Percentiles rank a stretch among this genome's conserved stretches.
phyloP scores from a whole-genome alignment of 192 early-diverging fungal genomes.

The Haplosporangium gracile region DNA sequence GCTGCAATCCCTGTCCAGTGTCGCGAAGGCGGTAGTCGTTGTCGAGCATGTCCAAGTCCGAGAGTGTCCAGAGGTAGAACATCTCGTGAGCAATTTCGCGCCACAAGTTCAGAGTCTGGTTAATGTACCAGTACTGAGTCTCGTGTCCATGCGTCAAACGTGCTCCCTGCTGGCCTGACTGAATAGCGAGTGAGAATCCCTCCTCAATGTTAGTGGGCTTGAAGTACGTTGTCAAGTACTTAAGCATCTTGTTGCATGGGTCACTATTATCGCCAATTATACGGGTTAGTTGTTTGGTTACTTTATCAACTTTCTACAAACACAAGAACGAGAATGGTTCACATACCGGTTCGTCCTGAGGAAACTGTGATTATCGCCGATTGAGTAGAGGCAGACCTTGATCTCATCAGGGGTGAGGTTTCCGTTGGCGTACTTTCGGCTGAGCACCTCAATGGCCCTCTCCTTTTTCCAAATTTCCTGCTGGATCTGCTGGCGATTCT shows the following conservation, averaged over 20 bases:
- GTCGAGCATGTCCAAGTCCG: conserved; percentile 89
- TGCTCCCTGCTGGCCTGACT: conserved; percentile 84
- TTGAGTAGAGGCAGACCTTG: conserved; percentile 91
- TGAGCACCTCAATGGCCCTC: conserved; percentile 88
- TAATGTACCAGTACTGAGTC: conserved; percentile 84
- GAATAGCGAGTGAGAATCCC: conserved; percentile 84
- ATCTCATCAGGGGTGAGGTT: conserved; percentile 78
- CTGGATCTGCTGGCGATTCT: conserved; percentile 77
- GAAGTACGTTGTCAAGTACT: conserved; percentile 82
- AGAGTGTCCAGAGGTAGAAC: conserved; percentile 95
- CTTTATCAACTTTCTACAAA: not conserved
- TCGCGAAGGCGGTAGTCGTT: conserved; percentile 92
- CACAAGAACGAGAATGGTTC: not conserved
- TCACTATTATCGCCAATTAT: conserved; percentile 67
- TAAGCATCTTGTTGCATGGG: conserved; percentile 93
- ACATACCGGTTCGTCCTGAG: conserved; percentile 81
- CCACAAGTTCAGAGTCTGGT: conserved; percentile 96
- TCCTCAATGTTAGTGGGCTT: conserved; percentile 70
- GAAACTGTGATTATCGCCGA: conserved; percentile 98
- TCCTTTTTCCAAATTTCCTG: conserved; percentile 93
- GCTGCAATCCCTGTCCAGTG: conserved; percentile 97
- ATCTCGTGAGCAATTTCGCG: conserved; percentile 97
- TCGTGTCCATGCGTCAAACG: conserved; percentile 93
- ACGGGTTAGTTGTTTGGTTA: not conserved
- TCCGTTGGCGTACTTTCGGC: conserved; percentile 77